Conservation (phyloP, 208 protist genomes). For the Acanthamoeba comandoni region DNA sequence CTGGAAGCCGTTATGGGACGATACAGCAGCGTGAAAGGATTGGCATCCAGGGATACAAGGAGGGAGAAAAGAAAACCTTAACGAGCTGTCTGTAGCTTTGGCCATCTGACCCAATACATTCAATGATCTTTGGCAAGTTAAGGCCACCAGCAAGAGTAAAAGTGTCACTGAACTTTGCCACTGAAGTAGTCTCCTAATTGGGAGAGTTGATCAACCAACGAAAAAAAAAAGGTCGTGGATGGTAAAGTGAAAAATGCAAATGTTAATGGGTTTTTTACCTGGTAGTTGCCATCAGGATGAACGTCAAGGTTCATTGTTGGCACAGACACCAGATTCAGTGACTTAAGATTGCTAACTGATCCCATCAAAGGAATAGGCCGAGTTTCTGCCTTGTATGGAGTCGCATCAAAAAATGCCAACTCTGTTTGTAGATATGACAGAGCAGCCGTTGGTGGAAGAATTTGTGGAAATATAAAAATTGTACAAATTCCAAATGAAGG, state of each 20-base stretch:
- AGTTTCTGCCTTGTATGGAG: neutral
- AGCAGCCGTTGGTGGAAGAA: too few relatives aligned
- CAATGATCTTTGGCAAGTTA: slow-evolving; percentile 94
- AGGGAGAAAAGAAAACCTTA: too few relatives aligned
- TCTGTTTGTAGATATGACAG: too few relatives aligned
- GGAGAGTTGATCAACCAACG: neutral
- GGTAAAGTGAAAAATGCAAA: too few relatives aligned
- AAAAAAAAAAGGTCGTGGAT: neutral
- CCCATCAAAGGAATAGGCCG: slow-evolving; percentile 27
- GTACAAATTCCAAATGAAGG: too few relatives aligned
- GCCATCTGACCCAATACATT: slow-evolving; percentile 91
- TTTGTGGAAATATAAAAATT: too few relatives aligned
- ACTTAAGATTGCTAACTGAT: slow-evolving; percentile 15
- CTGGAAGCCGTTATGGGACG: too few relatives aligned
- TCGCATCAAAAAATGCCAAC: too few relatives aligned
- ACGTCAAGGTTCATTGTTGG: slow-evolving; percentile 53
- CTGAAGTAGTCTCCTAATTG: neutral
- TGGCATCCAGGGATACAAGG: too few relatives aligned
- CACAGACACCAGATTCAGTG: slow-evolving; percentile 13
- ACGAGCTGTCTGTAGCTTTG: slow-evolving; percentile 89
- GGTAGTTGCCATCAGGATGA: slow-evolving; percentile 32
- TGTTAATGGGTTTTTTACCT: slow-evolving; percentile 23
- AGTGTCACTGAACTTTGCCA: slow-evolving; percentile 84
- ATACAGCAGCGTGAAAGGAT: too few relatives aligned
- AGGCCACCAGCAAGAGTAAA: slow-evolving; percentile 93